phyloP scores from a whole-genome alignment of 176 grass and related monocot species.

The Panicum miliaceum region DNA sequence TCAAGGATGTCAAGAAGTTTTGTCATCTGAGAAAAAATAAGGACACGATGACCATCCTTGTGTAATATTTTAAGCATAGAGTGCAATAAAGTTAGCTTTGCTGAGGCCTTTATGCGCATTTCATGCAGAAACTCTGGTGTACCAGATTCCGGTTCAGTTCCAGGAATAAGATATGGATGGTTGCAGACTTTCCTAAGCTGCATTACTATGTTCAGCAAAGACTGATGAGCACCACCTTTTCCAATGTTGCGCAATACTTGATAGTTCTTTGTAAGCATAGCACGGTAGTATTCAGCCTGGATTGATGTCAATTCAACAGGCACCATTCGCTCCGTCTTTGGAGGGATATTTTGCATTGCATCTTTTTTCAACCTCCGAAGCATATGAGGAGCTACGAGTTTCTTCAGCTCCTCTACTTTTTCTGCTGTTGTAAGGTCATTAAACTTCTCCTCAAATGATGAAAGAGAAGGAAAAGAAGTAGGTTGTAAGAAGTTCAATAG shows the following conservation, averaged over 20 bases:
- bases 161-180: slow-evolving; percentile 97
- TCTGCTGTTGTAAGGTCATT: slow-evolving; percentile 95
- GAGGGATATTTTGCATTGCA: slow-evolving; percentile 98
- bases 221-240: slow-evolving; percentile 85
- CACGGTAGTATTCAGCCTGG: slow-evolving; percentile 96
- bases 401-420: slow-evolving; percentile 97
- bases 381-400: slow-evolving; percentile 99
- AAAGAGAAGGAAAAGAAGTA: slow-evolving; percentile 89
- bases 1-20: slow-evolving; percentile 99
- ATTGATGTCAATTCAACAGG: slow-evolving; percentile 96
- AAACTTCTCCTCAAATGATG: slow-evolving; percentile 95
- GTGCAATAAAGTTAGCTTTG: slow-evolving; percentile 86
- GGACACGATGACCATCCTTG: slow-evolving; percentile 87
- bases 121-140: slow-evolving; percentile 90
- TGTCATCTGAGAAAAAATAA: slow-evolving; percentile 99
- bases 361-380: slow-evolving; percentile 92
- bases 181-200: slow-evolving; percentile 99
- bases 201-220: slow-evolving; percentile 98
- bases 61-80: slow-evolving; percentile 92
- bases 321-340: slow-evolving; percentile 94
- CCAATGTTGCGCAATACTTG: slow-evolving; percentile 90
- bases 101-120: slow-evolving; percentile 99
- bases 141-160: slow-evolving; percentile 95
- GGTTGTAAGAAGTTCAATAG: slow-evolving; percentile 96
- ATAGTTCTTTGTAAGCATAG: slow-evolving; percentile 98